Conservation (phyloP, 1,139 yeast genomes). For the Blastobotrys indianensis region DNA sequence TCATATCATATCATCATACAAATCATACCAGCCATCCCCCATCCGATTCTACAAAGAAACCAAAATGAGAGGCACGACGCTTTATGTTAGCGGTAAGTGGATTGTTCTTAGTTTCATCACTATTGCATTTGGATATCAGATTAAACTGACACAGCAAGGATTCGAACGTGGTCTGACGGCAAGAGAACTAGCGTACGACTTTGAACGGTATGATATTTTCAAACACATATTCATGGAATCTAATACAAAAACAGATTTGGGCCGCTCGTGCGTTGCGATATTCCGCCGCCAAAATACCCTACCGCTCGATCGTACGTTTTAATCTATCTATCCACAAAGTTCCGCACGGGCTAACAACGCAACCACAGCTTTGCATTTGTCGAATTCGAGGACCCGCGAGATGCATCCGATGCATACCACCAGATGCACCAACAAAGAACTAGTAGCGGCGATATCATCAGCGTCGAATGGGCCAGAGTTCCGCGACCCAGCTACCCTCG, state of each 20-base stretch:
- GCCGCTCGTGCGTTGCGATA: slow-evolving; percentile 57
- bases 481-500: slow-evolving; percentile 10
- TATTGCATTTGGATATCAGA: not conserved
- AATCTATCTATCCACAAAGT: slow-evolving; percentile 20
- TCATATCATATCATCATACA: no score
- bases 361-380: slow-evolving; percentile 58
- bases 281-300: slow-evolving; percentile 62
- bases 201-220: slow-evolving; percentile 51
- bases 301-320: slow-evolving; percentile 40
- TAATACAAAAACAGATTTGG: slow-evolving; percentile 43
- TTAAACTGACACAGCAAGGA: slow-evolving; percentile 32
- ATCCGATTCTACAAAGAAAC: no score
- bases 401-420: slow-evolving; percentile 57
- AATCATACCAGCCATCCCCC: not conserved
- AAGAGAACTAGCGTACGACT: slow-evolving; percentile 60
- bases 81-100: slow-evolving; percentile 48
- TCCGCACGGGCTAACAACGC: not conserved
- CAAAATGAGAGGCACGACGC: slow-evolving; percentile 37
- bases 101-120: not conserved
- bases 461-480: slow-evolving; percentile 23
- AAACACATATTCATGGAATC: not conserved
- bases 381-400: slow-evolving; percentile 53
- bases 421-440: slow-evolving; percentile 37
- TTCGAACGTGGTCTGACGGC: slow-evolving; percentile 57
- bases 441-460: slow-evolving; percentile 26